Percentiles rank a stretch among this genome's conserved stretches.
Evolutionary conservation across 2,329 filamentous ascomycete species (phyloP).

Genomic region (Cladosporium cucumerinum): DNA sequence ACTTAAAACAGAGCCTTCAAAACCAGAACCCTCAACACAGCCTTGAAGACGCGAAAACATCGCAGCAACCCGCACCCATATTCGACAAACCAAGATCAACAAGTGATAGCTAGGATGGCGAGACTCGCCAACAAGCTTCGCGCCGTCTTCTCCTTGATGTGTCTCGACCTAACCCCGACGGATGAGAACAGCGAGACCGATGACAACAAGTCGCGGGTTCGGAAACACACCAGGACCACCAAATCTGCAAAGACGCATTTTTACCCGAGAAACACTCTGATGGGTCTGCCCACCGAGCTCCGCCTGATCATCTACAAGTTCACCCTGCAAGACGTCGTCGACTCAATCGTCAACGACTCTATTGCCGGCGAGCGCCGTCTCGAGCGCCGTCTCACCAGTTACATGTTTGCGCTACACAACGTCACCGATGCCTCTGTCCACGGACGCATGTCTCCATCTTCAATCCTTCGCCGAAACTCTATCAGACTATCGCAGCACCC

Average conservation of each 20-base stretch:
- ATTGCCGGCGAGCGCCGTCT: too few relatives aligned
- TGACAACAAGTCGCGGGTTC: neutral
- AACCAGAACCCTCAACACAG: neutral
- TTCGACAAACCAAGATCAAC: neutral
- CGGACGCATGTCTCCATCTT: too few relatives aligned
- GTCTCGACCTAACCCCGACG: neutral
- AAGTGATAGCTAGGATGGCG: neutral
- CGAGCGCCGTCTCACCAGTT: too few relatives aligned
- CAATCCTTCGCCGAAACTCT: too few relatives aligned
- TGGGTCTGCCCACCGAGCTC: neutral
- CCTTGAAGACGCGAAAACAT: neutral
- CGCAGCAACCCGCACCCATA: neutral
- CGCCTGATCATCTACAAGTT: neutral
- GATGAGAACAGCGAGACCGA: neutral
- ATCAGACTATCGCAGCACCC: too few relatives aligned
- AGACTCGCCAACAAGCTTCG: neutral
- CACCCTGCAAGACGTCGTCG: neutral
- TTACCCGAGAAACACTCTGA: neutral
- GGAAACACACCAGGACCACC: neutral
- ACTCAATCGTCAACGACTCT: neutral
- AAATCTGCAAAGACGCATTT: neutral
- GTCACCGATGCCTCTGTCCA: too few relatives aligned
- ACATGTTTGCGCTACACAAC: too few relatives aligned
- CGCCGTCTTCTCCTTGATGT: neutral
- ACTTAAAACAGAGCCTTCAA: neutral